These are phyloP conservation scores for Lachancea sp. DNA, from an alignment of 805 yeast genomes.

Conservation along the genomic window DNA sequence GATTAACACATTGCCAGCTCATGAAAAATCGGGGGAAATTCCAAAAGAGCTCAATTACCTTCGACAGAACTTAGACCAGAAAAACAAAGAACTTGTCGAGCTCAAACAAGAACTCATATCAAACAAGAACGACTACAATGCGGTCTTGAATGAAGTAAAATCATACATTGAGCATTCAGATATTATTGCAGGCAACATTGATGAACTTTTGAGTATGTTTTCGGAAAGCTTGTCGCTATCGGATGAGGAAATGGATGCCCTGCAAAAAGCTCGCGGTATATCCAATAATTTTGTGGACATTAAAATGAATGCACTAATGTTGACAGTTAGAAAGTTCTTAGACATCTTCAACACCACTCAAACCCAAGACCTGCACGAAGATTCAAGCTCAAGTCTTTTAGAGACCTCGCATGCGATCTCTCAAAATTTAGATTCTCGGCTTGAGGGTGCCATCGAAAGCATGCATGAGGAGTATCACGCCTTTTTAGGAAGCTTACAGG, in stretches of 20 bases:
- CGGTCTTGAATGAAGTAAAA: slow-evolving; percentile 26
- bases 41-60: slow-evolving; percentile 20
- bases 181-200: slow-evolving; percentile 18
- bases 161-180: slow-evolving; percentile 28
- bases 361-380: not conserved
- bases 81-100: slow-evolving; percentile 22
- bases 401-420: slow-evolving; percentile 2
- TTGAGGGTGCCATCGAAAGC: slow-evolving; percentile 26
- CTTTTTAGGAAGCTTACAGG: slow-evolving; percentile 23
- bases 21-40: slow-evolving; percentile 11
- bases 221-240: slow-evolving; percentile 16
- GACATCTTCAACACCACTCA: not conserved
- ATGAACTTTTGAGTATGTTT: slow-evolving; percentile 17
- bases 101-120: slow-evolving; percentile 25
- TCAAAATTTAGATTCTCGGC: slow-evolving; percentile 17
- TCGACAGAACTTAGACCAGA: slow-evolving; percentile 14
- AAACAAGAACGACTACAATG: slow-evolving; percentile 22
- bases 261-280: slow-evolving; percentile 20
- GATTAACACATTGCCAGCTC: slow-evolving; percentile 15
- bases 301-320: slow-evolving; percentile 25
- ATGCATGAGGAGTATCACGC: slow-evolving; percentile 28
- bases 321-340: slow-evolving; percentile 16
- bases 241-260: slow-evolving; percentile 20
- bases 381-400: not conserved
- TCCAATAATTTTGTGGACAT: slow-evolving; percentile 25